A percentile compares a stretch with the other conserved stretches of the same genome.
Conservation (phyloP, 2,329 filamentous ascomycete species). For the Hypoxylon sp. region DNA sequence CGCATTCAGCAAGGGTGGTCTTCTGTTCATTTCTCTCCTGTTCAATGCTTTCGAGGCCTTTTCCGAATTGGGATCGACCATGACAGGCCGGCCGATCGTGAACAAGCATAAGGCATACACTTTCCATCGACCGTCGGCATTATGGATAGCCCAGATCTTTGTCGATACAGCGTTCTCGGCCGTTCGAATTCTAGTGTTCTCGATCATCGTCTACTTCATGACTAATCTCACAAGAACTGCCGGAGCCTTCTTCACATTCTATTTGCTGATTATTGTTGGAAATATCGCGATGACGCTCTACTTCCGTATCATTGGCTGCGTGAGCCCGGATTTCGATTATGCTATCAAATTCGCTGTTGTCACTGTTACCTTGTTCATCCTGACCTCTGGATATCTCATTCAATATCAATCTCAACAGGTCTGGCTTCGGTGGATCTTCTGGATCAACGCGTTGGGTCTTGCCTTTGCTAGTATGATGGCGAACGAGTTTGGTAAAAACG, state of each 20-base stretch:
- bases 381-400: slow-evolving; percentile 87
- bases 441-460: slow-evolving; percentile 80
- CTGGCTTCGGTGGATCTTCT: slow-evolving; percentile 86
- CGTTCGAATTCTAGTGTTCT: slow-evolving; percentile 79
- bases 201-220: slow-evolving; percentile 86
- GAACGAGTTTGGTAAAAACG: slow-evolving; percentile 82
- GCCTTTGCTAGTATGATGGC: slow-evolving; percentile 86
- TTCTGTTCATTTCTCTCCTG: slow-evolving; percentile 83
- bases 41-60: slow-evolving; percentile 94
- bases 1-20: slow-evolving; percentile 85
- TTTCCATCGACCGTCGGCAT: slow-evolving; percentile 84
- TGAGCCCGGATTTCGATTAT: slow-evolving; percentile 86
- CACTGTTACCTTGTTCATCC: slow-evolving; percentile 84
- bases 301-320: slow-evolving; percentile 80
- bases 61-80: slow-evolving; percentile 80
- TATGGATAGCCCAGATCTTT: slow-evolving; percentile 87
- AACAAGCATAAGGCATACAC: slow-evolving; percentile 89
- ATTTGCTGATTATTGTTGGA: slow-evolving; percentile 76
- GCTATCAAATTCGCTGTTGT: slow-evolving; percentile 87
- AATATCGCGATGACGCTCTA: slow-evolving; percentile 83
- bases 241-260: slow-evolving; percentile 84
- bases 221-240: slow-evolving; percentile 76
- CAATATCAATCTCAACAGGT: slow-evolving; percentile 81
- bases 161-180: slow-evolving; percentile 82
- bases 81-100: slow-evolving; percentile 82